Conservation (phyloP, 805 yeast genomes). For the Wickerhamiella sergipiensis region DNA sequence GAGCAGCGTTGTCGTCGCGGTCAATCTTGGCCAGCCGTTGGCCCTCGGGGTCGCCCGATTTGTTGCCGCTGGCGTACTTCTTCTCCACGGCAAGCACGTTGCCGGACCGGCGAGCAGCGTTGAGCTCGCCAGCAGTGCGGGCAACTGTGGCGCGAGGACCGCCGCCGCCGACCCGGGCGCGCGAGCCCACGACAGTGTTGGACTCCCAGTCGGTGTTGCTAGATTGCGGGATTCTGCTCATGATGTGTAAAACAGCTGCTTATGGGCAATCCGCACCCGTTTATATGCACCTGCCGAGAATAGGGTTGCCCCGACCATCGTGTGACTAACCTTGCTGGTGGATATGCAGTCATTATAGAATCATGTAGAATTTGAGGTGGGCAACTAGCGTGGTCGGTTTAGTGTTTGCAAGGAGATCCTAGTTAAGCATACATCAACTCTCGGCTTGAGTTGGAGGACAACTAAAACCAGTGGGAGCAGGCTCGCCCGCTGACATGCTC, state of each 20-base stretch:
- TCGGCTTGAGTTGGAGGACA: too few relatives aligned
- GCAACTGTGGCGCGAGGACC: slow-evolving; percentile 84
- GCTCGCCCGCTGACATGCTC: not conserved
- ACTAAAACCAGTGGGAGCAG: too few relatives aligned
- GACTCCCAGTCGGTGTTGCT: slow-evolving; percentile 67
- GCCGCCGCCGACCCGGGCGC: slow-evolving; percentile 68
- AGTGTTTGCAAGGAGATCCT: too few relatives aligned
- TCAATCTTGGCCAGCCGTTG: slow-evolving; percentile 90
- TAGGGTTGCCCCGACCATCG: not conserved
- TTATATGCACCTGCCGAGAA: not conserved
- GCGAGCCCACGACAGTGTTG: slow-evolving; percentile 77
- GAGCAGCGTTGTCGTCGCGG: slow-evolving; percentile 83
- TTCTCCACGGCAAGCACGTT: slow-evolving; percentile 81
- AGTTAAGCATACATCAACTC: too few relatives aligned
- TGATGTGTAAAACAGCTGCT: slow-evolving; percentile 1
- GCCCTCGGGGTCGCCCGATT: slow-evolving; percentile 65
- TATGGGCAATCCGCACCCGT: not conserved
- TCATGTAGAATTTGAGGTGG: not conserved
- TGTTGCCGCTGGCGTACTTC: slow-evolving; percentile 64
- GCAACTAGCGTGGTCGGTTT: too few relatives aligned
- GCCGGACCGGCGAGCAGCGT: slow-evolving; percentile 91
- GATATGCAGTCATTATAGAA: not conserved
- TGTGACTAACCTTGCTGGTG: not conserved
- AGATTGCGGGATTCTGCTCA: slow-evolving; percentile 16
- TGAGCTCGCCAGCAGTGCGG: slow-evolving; percentile 59